Evolutionary conservation across 2,329 filamentous ascomycete species (phyloP).

Genomic region (Sarocladiaceae sp.): DNA sequence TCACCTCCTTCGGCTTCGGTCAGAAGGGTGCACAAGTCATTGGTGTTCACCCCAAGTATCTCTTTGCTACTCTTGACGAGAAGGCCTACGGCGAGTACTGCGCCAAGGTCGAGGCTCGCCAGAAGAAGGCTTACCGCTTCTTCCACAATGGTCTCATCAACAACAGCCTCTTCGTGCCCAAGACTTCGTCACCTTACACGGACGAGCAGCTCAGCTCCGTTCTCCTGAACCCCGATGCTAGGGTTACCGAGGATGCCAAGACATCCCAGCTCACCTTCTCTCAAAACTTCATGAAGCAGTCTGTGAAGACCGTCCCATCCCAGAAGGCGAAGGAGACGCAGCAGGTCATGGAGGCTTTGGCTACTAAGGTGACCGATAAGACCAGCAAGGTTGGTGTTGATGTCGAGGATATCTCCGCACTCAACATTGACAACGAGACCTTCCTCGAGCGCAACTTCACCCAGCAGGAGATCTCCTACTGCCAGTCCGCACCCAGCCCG

Average conservation of each 20-base stretch:
- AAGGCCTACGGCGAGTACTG: conserved; percentile 76
- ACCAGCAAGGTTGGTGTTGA: conserved; percentile 86
- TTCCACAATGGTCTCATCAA: conserved; percentile 98
- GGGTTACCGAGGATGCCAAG: conserved; percentile 82
- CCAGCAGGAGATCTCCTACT: conserved; percentile 75
- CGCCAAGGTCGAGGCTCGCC: conserved; percentile 80
- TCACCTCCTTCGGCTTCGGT: conserved; percentile 98
- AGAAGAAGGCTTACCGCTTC: conserved; percentile 98
- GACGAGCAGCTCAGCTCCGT: conserved; percentile 81
- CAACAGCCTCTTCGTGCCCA: conserved; percentile 95
- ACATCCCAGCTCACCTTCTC: conserved; percentile 71
- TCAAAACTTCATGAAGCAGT: conserved; percentile 59
- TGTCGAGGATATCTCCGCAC: conserved; percentile 77
- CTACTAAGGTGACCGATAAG: conserved; percentile 48
- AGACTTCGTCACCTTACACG: conserved; percentile 82
- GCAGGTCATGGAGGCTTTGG: conserved; percentile 71
- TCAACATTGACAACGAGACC: conserved; percentile 91
- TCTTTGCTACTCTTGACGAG: conserved; percentile 90
- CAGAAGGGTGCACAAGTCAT: conserved; percentile 98
- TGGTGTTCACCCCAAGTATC: conserved; percentile 92
- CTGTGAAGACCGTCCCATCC: conserved; percentile 45
- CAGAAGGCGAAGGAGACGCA: conserved; percentile 57
- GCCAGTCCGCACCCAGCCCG: conserved; percentile 68
- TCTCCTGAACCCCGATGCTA: conserved; percentile 89
- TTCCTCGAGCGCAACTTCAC: conserved; percentile 97